Conservation (phyloP, 2,329 filamentous ascomycete genomes). For the Diaporthe sp. region DNA sequence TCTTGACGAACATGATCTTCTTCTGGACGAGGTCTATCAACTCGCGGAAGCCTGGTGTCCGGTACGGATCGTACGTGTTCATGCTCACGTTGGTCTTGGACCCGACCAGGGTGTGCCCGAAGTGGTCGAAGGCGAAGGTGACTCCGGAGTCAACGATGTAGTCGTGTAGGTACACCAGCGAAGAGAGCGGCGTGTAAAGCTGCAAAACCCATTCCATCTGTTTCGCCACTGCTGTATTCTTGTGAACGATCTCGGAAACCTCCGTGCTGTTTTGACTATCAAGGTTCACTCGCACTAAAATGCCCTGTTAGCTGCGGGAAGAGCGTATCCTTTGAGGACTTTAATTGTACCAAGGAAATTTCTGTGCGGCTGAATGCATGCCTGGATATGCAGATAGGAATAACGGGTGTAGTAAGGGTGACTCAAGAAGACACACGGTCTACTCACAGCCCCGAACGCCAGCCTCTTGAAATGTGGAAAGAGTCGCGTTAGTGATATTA, state of each 20-base stretch:
- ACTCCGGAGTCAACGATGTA: background rate
- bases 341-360: background rate
- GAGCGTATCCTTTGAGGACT: background rate
- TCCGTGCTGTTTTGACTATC: conserved; percentile 22
- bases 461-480: conserved; percentile 9
- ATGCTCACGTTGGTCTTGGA: conserved; percentile 28
- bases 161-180: conserved; percentile 16
- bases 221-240: conserved; percentile 8
- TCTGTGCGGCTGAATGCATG: background rate
- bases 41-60: conserved; percentile 10
- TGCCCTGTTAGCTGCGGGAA: background rate
- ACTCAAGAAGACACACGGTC: background rate
- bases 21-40: conserved; percentile 23
- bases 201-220: background rate
- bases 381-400: background rate
- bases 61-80: conserved; percentile 25
- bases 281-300: background rate
- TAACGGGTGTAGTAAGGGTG: too few species aligned
- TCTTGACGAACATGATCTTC: conserved; percentile 22
- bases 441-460: conserved; percentile 17
- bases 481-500: background rate
- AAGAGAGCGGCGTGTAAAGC: conserved; percentile 5
- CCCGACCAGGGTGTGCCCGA: conserved; percentile 23
- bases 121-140: conserved; percentile 22
- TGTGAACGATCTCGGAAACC: conserved; percentile 2